A percentile compares a stretch with the other conserved stretches of the same genome.
phyloP scores from a whole-genome alignment of 2,329 filamentous ascomycete species.

The Alternaria sp. region DNA sequence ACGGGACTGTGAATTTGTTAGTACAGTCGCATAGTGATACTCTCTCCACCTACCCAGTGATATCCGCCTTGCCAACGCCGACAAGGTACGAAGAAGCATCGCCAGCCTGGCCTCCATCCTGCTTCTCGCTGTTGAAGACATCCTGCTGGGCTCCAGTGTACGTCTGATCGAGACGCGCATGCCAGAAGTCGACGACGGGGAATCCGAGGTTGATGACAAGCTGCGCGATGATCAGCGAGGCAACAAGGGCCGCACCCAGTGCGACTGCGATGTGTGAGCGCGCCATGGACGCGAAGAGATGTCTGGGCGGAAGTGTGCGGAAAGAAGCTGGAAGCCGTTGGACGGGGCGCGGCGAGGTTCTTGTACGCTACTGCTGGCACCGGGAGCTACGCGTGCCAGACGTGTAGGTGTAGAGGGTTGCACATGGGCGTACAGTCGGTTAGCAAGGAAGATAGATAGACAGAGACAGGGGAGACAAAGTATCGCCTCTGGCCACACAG shows the following conservation, averaged over 20 bases:
- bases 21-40: neutral
- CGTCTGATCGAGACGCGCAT: constrained; percentile 33
- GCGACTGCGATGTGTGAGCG: constrained; percentile 49
- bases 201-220: constrained; percentile 44
- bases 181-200: constrained; percentile 47
- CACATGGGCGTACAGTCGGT: neutral
- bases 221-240: constrained; percentile 43
- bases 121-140: constrained; percentile 35
- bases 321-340: constrained; percentile 5
- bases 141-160: constrained; percentile 31
- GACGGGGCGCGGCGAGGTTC: neutral
- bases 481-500: neutral
- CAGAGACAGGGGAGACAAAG: neutral
- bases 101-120: constrained; percentile 30
- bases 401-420: neutral
- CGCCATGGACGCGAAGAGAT: constrained; percentile 42
- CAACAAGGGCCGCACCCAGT: constrained; percentile 43
- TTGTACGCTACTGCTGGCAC: constrained; percentile 7
- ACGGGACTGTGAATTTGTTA: constrained; percentile 65
- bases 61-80: constrained; percentile 74
- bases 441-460: neutral
- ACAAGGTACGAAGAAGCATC: constrained; percentile 63
- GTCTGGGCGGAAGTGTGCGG: constrained; percentile 25
- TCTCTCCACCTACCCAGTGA: constrained; percentile 64
- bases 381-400: neutral